These are phyloP conservation scores for Arxiozyma telluris DNA, from an alignment of 1,139 yeast genomes.

Conservation along the genomic window DNA sequence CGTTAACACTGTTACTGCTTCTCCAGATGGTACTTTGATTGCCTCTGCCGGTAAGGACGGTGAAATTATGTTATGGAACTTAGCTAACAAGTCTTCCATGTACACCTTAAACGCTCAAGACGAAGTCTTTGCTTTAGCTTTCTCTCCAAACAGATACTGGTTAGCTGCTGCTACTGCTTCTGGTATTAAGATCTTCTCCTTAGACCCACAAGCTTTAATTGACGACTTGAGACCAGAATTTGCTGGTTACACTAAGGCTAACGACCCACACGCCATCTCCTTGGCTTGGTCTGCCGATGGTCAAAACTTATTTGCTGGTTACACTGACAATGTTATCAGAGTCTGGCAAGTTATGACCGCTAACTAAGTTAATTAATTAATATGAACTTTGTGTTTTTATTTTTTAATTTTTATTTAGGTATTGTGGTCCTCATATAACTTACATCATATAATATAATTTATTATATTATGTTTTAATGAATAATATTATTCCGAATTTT, in stretches of 20 bases:
- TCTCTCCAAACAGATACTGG: slow-evolving; percentile 99
- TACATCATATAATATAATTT: background rate
- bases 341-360: slow-evolving; percentile 99
- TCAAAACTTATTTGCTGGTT: slow-evolving; percentile 99
- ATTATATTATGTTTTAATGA: background rate
- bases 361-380: slow-evolving; percentile 32
- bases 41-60: slow-evolving; percentile 99
- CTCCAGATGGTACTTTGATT: slow-evolving; percentile 99
- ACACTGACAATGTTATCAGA: slow-evolving; percentile 98
- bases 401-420: slow-evolving; percentile 1
- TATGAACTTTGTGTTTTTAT: background rate
- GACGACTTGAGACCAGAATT: slow-evolving; percentile 99
- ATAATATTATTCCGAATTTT: background rate
- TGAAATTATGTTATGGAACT: slow-evolving; percentile 97
- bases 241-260: slow-evolving; percentile 80
- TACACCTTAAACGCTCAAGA: slow-evolving; percentile 95
- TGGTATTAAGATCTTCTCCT: slow-evolving; percentile 97
- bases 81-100: slow-evolving; percentile 77
- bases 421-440: slow-evolving; percentile 2
- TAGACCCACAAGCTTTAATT: slow-evolving; percentile 90
- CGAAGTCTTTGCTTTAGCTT: slow-evolving; percentile 96
- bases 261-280: slow-evolving; percentile 97
- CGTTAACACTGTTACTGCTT: slow-evolving; percentile 94
- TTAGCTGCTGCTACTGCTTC: slow-evolving; percentile 98
- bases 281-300: slow-evolving; percentile 99